These are phyloP conservation scores for Senna tora DNA, from an alignment of 306 rosid genomes.

Conservation along the genomic window DNA sequence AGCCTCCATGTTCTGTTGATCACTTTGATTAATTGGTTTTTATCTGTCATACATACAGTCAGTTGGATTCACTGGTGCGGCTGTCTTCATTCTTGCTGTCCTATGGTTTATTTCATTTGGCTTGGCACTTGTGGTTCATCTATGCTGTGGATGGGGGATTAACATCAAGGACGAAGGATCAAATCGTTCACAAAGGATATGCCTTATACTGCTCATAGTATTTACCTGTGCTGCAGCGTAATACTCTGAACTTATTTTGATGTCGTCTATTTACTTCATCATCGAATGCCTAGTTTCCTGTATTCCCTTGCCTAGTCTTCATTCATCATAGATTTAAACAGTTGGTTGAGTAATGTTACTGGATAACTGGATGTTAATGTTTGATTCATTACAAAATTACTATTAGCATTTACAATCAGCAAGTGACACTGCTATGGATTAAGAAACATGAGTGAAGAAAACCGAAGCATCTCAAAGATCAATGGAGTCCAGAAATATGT, in stretches of 20 bases:
- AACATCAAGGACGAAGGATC: conserved; percentile 72
- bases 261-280: conserved; percentile 15
- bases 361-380: background rate
- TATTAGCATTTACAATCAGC: background rate
- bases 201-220: conserved; percentile 67
- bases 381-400: conserved; percentile 10
- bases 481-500: too few relatives aligned
- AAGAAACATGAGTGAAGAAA: background rate
- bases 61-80: conserved; percentile 91
- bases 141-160: conserved; percentile 87
- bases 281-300: conserved; percentile 13
- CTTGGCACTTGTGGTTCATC: conserved; percentile 67
- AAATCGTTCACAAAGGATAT: conserved; percentile 64
- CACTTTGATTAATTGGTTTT: conserved; percentile 6
- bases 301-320: background rate
- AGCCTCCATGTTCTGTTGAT: background rate
- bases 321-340: background rate
- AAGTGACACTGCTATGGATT: background rate
- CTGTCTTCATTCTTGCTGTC: conserved; percentile 80
- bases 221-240: conserved; percentile 89
- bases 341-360: background rate
- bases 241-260: conserved; percentile 39
- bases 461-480: background rate
- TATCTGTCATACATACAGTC: conserved; percentile 60
- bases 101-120: conserved; percentile 91